These are phyloP conservation scores for Microbotryum lychnidis-dioicae DNA, from an alignment of 1,284 basidiomycete species.

Conservation along the genomic window DNA sequence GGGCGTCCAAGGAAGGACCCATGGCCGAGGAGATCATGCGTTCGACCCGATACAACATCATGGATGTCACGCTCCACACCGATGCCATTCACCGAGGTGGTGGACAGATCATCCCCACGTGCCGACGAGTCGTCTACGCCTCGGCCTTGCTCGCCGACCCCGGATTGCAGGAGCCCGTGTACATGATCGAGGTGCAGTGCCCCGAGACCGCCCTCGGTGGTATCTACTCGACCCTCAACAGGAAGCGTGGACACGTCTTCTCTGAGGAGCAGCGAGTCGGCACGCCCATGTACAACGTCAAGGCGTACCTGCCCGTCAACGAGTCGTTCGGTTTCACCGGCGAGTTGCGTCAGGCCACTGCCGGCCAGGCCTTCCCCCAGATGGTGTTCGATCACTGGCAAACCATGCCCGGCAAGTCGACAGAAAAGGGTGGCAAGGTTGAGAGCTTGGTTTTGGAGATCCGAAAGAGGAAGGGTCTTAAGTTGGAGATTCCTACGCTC, in stretches of 20 bases:
- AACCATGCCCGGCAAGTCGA: constrained; percentile 50
- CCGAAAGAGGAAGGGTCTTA: constrained; percentile 86
- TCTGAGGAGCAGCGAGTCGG: constrained; percentile 93
- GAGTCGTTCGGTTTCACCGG: constrained; percentile 99
- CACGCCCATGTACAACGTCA: constrained; percentile 94
- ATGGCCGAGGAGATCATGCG: constrained; percentile 97
- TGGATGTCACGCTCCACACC: constrained; percentile 94
- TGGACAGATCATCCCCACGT: constrained; percentile 94
- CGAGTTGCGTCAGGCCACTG: constrained; percentile 83
- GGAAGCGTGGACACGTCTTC: constrained; percentile 97
- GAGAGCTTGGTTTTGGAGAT: constrained; percentile 76
- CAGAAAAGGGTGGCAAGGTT: constrained; percentile 78
- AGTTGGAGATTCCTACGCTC: constrained; percentile 70
- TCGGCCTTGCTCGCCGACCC: constrained; percentile 87
- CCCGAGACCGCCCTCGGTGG: constrained; percentile 97
- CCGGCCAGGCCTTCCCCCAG: constrained; percentile 98
- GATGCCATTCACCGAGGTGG: constrained; percentile 99
- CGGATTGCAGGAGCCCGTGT: constrained; percentile 92
- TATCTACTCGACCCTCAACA: constrained; percentile 90
- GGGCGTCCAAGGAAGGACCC: constrained; percentile 96
- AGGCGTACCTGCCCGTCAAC: constrained; percentile 92
- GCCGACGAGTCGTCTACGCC: constrained; percentile 93
- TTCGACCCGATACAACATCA: constrained; percentile 90
- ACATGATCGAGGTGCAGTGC: constrained; percentile 95
- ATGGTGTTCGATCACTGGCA: constrained; percentile 89